These are phyloP conservation scores for Xylaria flabelliformis DNA, from an alignment of 495 filamentous ascomycete species.

Conservation along the genomic window DNA sequence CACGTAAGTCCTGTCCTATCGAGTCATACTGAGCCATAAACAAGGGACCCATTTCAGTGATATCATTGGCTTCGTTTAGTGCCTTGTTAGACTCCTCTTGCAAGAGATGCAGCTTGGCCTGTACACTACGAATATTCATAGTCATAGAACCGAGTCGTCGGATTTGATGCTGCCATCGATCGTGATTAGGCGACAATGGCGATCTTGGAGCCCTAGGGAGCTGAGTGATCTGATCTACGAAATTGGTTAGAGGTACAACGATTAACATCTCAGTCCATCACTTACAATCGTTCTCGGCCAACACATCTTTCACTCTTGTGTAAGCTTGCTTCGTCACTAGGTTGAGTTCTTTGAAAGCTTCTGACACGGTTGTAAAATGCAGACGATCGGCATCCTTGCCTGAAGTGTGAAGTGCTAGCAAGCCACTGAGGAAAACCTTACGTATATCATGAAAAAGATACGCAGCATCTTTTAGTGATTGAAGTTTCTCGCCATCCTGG, in stretches of 20 bases:
- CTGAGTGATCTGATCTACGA: conserved; percentile 63
- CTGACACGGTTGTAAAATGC: conserved; percentile 79
- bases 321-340: conserved; percentile 62
- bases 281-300: conserved; percentile 87
- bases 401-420: conserved; percentile 87
- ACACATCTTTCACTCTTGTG: conserved; percentile 64
- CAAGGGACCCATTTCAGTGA: conserved; percentile 72
- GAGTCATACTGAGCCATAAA: conserved; percentile 92
- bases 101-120: conserved; percentile 92
- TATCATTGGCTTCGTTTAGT: conserved; percentile 74
- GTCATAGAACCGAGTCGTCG: conserved; percentile 85
- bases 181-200: conserved; percentile 75
- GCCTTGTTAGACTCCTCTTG: conserved; percentile 85
- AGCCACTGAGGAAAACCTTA: conserved; percentile 82
- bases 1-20: conserved; percentile 84
- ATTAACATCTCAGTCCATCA: conserved; percentile 18
- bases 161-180: conserved; percentile 82
- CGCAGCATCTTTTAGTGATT: conserved; percentile 76
- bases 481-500: conserved; percentile 80
- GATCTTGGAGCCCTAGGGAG: conserved; percentile 64
- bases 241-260: conserved; percentile 35
- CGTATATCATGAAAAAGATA: conserved; percentile 79
- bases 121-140: conserved; percentile 87
- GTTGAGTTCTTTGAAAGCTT: conserved; percentile 72
- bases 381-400: conserved; percentile 79